phyloP scores from a whole-genome alignment of 2,329 filamentous ascomycete species.

The Rutstroemia sp. region DNA sequence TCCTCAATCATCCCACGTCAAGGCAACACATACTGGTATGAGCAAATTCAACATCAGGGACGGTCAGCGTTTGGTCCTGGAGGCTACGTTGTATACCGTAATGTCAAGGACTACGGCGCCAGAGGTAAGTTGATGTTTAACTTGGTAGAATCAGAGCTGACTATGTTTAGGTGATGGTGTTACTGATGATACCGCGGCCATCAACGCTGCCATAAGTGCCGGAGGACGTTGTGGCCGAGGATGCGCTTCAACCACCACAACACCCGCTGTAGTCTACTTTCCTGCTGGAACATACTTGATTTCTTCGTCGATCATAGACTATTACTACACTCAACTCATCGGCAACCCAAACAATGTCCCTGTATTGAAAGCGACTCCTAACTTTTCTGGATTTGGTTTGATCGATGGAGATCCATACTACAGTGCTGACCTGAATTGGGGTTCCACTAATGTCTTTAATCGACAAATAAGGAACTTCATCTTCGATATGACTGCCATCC shows the following conservation, averaged over 20 bases:
- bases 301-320: slow-evolving; percentile 18
- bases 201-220: slow-evolving; percentile 71
- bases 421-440: slow-evolving; percentile 63
- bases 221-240: slow-evolving; percentile 28
- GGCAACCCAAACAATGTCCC: slow-evolving; percentile 42
- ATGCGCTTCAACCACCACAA: slow-evolving; percentile 38
- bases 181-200: slow-evolving; percentile 54
- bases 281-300: slow-evolving; percentile 24
- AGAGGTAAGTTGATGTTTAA: slow-evolving; percentile 4
- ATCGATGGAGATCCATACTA: slow-evolving; percentile 81
- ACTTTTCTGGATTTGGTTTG: slow-evolving; percentile 76
- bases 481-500: slow-evolving; percentile 44
- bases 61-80: slow-evolving; percentile 13
- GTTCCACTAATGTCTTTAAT: slow-evolving; percentile 64
- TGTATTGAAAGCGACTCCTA: slow-evolving; percentile 61
- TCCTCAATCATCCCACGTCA: slow-evolving; percentile 1
- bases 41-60: slow-evolving; percentile 19
- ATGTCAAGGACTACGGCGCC: slow-evolving; percentile 18
- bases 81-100: slow-evolving; percentile 19
- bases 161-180: slow-evolving; percentile 52
- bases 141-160: slow-evolving; percentile 51
- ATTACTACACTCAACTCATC: slow-evolving; percentile 23
- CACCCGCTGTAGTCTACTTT: slow-evolving; percentile 32
- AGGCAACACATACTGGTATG: slow-evolving; percentile 18
- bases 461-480: slow-evolving; percentile 58